These are phyloP conservation scores for Trichosporon ovoides DNA, from an alignment of 1,284 basidiomycete species.

Conservation along the genomic window DNA sequence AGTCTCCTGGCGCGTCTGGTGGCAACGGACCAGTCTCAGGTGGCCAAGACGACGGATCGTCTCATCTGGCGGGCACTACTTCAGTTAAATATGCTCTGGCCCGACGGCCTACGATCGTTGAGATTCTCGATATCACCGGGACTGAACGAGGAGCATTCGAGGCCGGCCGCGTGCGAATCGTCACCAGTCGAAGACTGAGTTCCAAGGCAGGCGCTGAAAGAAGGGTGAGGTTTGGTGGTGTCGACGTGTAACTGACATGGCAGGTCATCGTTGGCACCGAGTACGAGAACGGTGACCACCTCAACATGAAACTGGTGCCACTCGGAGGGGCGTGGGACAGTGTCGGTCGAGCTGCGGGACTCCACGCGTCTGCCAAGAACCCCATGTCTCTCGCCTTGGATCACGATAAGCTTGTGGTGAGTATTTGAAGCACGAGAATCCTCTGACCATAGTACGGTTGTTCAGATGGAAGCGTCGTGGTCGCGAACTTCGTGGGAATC, in stretches of 20 bases:
- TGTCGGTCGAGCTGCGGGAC: conserved; percentile 16
- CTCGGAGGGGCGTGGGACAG: conserved; percentile 32
- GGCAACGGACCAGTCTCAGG: background rate
- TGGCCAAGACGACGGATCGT: background rate
- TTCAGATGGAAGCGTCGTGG: conserved; percentile 34
- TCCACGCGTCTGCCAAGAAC: conserved; percentile 33
- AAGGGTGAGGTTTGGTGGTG: conserved; percentile 30
- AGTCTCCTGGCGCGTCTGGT: background rate
- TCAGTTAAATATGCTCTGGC: conserved; percentile 15
- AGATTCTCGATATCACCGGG: conserved; percentile 30
- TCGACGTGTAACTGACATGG: background rate
- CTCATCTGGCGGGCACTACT: conserved; percentile 1
- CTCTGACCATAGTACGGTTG: conserved; percentile 36
- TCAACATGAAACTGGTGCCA: conserved; percentile 23
- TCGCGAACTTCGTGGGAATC: conserved; percentile 26
- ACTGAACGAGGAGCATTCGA: conserved; percentile 35
- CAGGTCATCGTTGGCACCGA: conserved; percentile 19
- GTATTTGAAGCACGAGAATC: conserved; percentile 6
- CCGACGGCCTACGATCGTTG: conserved; percentile 24
- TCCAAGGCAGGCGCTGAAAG: conserved; percentile 44
- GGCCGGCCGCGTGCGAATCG: conserved; percentile 34
- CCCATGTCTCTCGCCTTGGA: conserved; percentile 40
- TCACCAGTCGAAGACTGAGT: conserved; percentile 46
- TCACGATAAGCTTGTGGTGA: conserved; percentile 38
- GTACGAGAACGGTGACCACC: conserved; percentile 1